Conservation (phyloP, 2,329 filamentous ascomycete species). For the Trichoderma koningii region DNA sequence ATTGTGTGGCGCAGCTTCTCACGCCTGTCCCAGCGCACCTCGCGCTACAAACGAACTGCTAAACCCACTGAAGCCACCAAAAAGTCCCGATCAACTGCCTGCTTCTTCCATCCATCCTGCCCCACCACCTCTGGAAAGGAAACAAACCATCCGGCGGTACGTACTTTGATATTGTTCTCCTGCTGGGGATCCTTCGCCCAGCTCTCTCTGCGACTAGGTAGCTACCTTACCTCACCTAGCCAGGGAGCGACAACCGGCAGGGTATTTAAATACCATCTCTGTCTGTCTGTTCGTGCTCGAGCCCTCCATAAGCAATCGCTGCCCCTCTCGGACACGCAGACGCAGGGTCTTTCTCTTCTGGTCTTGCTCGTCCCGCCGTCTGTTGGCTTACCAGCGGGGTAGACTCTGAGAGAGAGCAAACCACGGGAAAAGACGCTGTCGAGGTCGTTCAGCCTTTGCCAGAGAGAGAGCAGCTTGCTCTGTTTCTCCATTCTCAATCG, state of each 20-base stretch:
- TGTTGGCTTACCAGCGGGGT: constrained; percentile 6
- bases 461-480: constrained; percentile 3
- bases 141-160: constrained; percentile 14
- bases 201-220: not conserved
- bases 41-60: too few relatives aligned
- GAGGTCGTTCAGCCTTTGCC: not conserved
- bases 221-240: not conserved
- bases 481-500: not conserved
- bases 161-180: constrained; percentile 24
- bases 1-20: constrained; percentile 11
- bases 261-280: constrained; percentile 15
- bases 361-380: not conserved
- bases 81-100: too few relatives aligned
- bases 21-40: too few relatives aligned
- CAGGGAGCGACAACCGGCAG: constrained; percentile 2
- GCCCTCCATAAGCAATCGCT: constrained; percentile 15
- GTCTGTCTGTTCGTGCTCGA: constrained; percentile 6
- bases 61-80: too few relatives aligned
- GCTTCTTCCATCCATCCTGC: not conserved
- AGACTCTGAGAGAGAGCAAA: not conserved
- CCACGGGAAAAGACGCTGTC: not conserved
- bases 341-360: not conserved
- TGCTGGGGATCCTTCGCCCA: not conserved
- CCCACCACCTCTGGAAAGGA: constrained; percentile 2
- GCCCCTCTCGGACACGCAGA: not conserved